These are phyloP conservation scores for Fusarium drepaniforme DNA, from an alignment of 2,329 filamentous ascomycete genomes.

Conservation along the genomic window DNA sequence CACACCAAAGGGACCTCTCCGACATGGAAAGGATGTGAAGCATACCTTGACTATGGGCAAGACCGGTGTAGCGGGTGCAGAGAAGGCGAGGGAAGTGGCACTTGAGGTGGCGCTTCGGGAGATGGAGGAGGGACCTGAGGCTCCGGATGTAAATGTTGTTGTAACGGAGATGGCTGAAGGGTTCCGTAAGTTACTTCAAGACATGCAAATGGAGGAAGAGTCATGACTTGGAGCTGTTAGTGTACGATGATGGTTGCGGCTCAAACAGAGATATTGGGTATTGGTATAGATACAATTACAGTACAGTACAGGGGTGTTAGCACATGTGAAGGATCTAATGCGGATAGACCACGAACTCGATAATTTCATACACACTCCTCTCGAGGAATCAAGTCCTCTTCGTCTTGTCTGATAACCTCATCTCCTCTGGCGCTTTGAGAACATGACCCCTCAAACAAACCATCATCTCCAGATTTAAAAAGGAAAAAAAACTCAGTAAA, in stretches of 20 bases:
- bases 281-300: neutral
- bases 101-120: constrained; percentile 40
- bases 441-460: neutral
- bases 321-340: constrained; percentile 16
- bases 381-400: neutral
- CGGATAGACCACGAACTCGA: neutral
- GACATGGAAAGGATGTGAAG: constrained; percentile 66
- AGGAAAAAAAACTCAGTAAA: neutral
- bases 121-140: constrained; percentile 49
- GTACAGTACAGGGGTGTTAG: constrained; percentile 8
- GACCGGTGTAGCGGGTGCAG: constrained; percentile 49
- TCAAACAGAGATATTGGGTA: neutral
- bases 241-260: neutral
- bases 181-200: constrained; percentile 53
- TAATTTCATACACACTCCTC: constrained; percentile 1
- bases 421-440: neutral
- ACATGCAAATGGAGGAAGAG: constrained; percentile 13
- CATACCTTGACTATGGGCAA: constrained; percentile 58
- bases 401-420: neutral
- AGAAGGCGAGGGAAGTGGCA: constrained; percentile 40
- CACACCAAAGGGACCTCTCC: constrained; percentile 62
- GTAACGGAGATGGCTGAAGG: constrained; percentile 53
- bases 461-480: neutral
- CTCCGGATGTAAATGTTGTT: constrained; percentile 58
- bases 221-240: neutral